These are phyloP conservation scores for Periconia digitata DNA, from an alignment of 2,329 filamentous ascomycete genomes.

Conservation along the genomic window DNA sequence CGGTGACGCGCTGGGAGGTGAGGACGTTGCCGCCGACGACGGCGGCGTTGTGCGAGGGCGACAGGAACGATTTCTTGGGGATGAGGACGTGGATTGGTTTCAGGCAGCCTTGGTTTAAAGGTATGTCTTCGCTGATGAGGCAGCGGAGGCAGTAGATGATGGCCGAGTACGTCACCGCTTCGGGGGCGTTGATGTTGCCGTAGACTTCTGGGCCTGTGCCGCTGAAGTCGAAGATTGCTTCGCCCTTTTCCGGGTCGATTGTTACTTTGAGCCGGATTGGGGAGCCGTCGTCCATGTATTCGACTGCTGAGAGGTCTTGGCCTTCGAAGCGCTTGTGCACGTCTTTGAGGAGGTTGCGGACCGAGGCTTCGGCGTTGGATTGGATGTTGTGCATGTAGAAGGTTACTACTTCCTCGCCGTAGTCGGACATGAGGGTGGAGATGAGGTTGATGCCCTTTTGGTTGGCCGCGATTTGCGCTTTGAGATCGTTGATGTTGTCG, in stretches of 20 bases:
- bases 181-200: constrained; percentile 77
- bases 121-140: constrained; percentile 79
- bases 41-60: constrained; percentile 73
- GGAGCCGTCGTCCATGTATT: constrained; percentile 86
- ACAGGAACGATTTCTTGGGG: constrained; percentile 71
- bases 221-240: constrained; percentile 75
- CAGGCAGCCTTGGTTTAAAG: constrained; percentile 83
- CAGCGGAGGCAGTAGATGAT: constrained; percentile 86
- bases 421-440: constrained; percentile 72
- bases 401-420: constrained; percentile 74
- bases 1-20: constrained; percentile 75
- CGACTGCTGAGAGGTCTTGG: constrained; percentile 70
- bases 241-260: constrained; percentile 72
- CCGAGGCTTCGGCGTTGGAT: constrained; percentile 74
- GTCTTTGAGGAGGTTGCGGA: constrained; percentile 71
- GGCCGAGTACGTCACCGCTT: constrained; percentile 79
- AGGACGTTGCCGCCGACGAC: constrained; percentile 84
- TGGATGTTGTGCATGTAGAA: constrained; percentile 86
- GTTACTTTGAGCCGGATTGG: constrained; percentile 74
- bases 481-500: constrained; percentile 84
- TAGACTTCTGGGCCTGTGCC: constrained; percentile 81
- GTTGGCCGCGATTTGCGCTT: constrained; percentile 84
- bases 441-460: constrained; percentile 83
- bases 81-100: constrained; percentile 75
- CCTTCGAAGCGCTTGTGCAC: constrained; percentile 71